Evolutionary conservation across 2,329 filamentous ascomycete genomes (phyloP).

Genomic region (Drechslerella coelobrocha): DNA sequence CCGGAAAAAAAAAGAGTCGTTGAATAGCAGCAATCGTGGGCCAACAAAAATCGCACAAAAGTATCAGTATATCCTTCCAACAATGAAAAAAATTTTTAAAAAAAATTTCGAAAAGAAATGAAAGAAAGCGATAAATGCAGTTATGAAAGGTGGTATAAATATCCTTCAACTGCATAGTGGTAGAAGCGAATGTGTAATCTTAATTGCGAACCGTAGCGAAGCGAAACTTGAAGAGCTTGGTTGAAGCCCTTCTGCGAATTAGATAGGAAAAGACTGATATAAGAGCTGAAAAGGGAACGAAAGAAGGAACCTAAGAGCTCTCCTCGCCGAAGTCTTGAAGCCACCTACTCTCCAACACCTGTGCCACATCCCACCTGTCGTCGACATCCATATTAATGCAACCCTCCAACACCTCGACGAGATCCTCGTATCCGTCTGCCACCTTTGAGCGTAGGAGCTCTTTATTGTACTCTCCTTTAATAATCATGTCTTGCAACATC

Average conservation of each 20-base stretch:
- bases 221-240: too few species aligned
- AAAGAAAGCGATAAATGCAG: constrained; percentile 26
- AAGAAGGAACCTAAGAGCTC: constrained; percentile 15
- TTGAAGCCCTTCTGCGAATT: too few species aligned
- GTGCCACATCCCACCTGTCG: constrained; percentile 66
- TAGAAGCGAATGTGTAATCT: constrained; percentile 12
- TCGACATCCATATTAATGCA: constrained; percentile 67
- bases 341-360: constrained; percentile 66
- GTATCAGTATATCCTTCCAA: constrained; percentile 36
- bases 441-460: constrained; percentile 58
- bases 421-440: constrained; percentile 59
- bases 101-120: constrained; percentile 9
- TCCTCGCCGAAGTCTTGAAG: constrained; percentile 59
- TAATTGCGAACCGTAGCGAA: constrained; percentile 7
- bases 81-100: constrained; percentile 20
- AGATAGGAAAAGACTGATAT: neutral
- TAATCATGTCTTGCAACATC: constrained; percentile 67
- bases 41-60: constrained; percentile 21
- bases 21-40: constrained; percentile 5
- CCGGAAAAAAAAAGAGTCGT: neutral
- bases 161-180: constrained; percentile 53
- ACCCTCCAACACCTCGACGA: constrained; percentile 65
- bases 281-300: neutral
- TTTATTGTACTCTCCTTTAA: constrained; percentile 67
- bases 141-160: constrained; percentile 58